Base-by-base conservation (phyloP, 352 stramenopile genomes). In the Pythium biforme region DNA sequence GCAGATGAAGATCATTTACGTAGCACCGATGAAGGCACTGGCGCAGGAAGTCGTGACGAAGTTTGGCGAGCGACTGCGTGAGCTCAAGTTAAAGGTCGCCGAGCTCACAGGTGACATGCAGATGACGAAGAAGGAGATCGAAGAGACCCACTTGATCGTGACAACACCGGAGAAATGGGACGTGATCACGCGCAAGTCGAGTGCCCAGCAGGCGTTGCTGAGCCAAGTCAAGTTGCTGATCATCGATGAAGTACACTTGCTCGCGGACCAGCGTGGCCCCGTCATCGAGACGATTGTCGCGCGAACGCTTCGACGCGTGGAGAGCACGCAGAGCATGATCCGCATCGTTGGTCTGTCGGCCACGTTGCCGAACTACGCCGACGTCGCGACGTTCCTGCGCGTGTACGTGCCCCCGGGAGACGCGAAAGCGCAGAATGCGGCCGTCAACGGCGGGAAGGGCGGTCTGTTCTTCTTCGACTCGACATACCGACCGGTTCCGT, bases 261-360 rank as follows among this genome's bases (percentile, higher is more conserved):
- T 99, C 1, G 97, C 97, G 3, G 97, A 99, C 59, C 97, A 99
- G 61, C 91, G 98, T 59, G 97, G 97, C 10, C 97, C 97, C 7
- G 97, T 99, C 1, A 99, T 99, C 59, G 98, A 99, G 69, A 98
- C 92, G 14, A 97, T 99, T 53, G 97, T 99, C n/a, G 96, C 97
- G 5, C 81, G 98, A 41, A 98, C 98, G 22, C 84, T 99, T 65
- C 93, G 97, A n/a, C 88, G 97, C 34, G 97, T 99, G 6, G 97
- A 99, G 79, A 97, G 88, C 54, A 96, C 94, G 22, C 98, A 99
- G 76, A 94, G 78, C 19, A 94, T 98, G 82, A 96, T 99, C 43
- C 93, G 98, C 23, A 96, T 99, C 59, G 97, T 99, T 2, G 98
- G 97, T 12, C 71, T 99, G 4, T 99, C 94, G 7, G 98, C 97